Evolutionary conservation across 2,329 filamentous ascomycete species (phyloP), one percentile per base, ranked within the genome.

Genomic region (Scytalidium sp.): DNA sequence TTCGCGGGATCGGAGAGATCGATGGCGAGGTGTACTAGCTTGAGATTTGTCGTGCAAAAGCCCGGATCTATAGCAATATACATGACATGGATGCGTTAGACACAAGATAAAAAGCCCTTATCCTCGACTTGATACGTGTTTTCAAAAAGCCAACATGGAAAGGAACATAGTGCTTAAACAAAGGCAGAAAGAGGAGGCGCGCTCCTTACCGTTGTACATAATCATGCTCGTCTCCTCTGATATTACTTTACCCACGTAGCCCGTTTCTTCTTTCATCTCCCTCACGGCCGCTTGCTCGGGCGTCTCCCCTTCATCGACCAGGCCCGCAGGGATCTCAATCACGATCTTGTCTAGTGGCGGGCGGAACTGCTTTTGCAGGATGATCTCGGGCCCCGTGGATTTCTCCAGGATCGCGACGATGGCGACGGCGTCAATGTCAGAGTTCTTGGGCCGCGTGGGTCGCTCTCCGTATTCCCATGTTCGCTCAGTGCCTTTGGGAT

Each of bases 391-490:
- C 1, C 72, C 60, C 1, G 69, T 68, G 8, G 75, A 64, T 56
- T 76, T 78, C 54, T 81, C 71, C 13, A 91, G 71, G 55, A 90
- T 80, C 40, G 85, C 87, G 15, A 88, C 75, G 50, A 91, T 88
- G 52, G 85, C 85, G 13, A 90, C 85, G 46, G 84, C 86, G 60
- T 91, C 87, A 47, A 90, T 83, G 27, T 81, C 79, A 50, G 75
- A 75, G 55, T 68, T 73, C 49, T 73, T 70, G 11, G 85, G 84
- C 3, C 86, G 79, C 0, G 86, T 90, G 23, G 76, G 76, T n/a
- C 87, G 80, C 66, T 88, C 83, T 15, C 84, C 84, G 1, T 83
- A 86, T 63, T 91, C 87, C 87, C 87, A 90, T 23, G 78, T 81
- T 46, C 86, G 76, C 1, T 71, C 65, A 15, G 71, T 70, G 56